Conservation (phyloP, 2,329 filamentous ascomycete species). For the Didymella pinodella region DNA sequence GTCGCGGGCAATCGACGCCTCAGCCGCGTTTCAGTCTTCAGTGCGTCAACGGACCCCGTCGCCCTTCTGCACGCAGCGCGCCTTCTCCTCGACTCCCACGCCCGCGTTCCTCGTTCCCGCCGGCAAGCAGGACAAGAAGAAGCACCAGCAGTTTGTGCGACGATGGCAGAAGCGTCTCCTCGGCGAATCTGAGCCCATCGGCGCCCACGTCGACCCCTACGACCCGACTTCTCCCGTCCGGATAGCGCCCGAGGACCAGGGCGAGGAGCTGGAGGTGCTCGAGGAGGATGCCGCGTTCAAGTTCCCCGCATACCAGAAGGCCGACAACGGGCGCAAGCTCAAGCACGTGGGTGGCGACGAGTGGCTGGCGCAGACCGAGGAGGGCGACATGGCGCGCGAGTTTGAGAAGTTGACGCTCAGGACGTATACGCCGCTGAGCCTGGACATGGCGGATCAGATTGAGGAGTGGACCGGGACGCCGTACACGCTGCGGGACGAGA, state of each 20-base stretch:
- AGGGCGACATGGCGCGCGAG: constrained; percentile 39
- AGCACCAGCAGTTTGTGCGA: constrained; percentile 46
- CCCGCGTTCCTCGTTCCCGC: constrained; percentile 33
- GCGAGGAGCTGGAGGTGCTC: constrained; percentile 45
- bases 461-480: constrained; percentile 43
- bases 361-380: constrained; percentile 49
- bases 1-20: constrained; percentile 44
- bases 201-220: constrained; percentile 50
- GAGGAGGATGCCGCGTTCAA: constrained; percentile 31
- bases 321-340: constrained; percentile 50
- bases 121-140: constrained; percentile 47
- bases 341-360: constrained; percentile 62
- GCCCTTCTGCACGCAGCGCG: constrained; percentile 27
- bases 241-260: constrained; percentile 47
- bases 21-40: constrained; percentile 22
- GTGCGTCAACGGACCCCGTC: constrained; percentile 28
- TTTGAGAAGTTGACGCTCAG: constrained; percentile 47
- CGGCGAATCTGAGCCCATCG: constrained; percentile 49
- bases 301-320: constrained; percentile 22
- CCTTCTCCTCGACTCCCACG: constrained; percentile 44
- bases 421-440: constrained; percentile 43
- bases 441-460: constrained; percentile 43
- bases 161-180: constrained; percentile 49
- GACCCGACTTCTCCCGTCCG: constrained; percentile 47
- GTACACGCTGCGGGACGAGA: constrained; percentile 41